Evolutionary conservation across 768 basidiomycete genomes (phyloP), one percentile per base, ranked within the genome.

Genomic region (Boletus sp.): DNA sequence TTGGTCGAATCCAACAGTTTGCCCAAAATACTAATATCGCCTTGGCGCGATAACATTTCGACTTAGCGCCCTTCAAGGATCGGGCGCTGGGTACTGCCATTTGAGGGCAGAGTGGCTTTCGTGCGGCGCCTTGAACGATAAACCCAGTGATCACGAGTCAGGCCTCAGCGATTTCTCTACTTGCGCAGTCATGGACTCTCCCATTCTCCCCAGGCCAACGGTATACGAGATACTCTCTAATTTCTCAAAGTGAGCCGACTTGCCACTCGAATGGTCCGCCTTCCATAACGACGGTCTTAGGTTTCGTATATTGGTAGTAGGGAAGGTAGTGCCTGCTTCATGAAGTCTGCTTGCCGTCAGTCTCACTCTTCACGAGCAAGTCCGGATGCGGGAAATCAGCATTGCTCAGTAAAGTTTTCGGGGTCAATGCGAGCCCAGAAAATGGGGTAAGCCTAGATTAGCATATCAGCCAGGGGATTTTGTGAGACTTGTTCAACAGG

Each of bases 361-460:
- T 35, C 54, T 42, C 32, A 55, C 33, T 10, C 30, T 24, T 44
- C 24, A 7, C 36, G 5, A 28, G 8, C 29, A 55, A 55, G 54
- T 10, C 54, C 12, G 54, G 41, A 44, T 49, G 54, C 24, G 54
- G 54, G 14, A 55, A 55, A 50, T 41, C 48, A 36, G 33, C 37
- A 5, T 50, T 55, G 41, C 32, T 55, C n/a, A 50, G 48, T 20
- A 42, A 28, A 15, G 41, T 55, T n/a, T 55, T 55, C 36, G 54
- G 47, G 14, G 54, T 55, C n/a, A 33, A 55, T 24, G 40, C 54
- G 17, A 49, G 40, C 42, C 39, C 40, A 50, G 41, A 41, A 7
- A 42, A 35, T 12, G 24, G 24, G 54, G 54, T 50, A 36, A 35
- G 29, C 29, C 36, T 14, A 10, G 11, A 18, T 12, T 7, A n/a